These are phyloP conservation scores for Babesia divergens DNA, from an alignment of 169 alveolate genomes.

Conservation along the genomic window DNA sequence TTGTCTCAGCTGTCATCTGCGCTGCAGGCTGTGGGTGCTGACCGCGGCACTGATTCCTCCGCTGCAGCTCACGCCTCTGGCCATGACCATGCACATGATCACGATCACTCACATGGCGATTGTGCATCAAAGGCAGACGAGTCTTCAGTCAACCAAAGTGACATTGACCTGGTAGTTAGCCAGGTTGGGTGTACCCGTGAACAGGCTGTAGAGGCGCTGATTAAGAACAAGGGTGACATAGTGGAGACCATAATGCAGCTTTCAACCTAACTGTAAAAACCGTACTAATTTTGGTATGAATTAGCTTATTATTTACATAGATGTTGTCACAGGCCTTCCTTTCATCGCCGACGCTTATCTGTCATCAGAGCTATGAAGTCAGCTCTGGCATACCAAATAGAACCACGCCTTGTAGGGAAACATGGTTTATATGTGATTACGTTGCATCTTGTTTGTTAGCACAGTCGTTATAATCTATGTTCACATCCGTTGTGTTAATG, in stretches of 20 bases:
- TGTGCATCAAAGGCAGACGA: constrained; percentile 7
- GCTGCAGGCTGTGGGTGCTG: constrained; percentile 24
- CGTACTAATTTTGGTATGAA: background rate
- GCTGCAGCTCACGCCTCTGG: background rate
- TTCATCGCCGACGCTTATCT: too few relatives aligned
- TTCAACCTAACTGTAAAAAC: constrained; percentile 1
- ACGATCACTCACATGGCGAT: background rate
- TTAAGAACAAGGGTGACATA: constrained; percentile 83
- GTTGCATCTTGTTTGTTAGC: too few relatives aligned
- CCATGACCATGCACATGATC: background rate
- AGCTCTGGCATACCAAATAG: too few relatives aligned
- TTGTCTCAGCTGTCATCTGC: constrained; percentile 59
- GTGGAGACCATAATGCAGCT: constrained; percentile 86
- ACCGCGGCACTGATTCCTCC: constrained; percentile 6
- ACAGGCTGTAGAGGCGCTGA: constrained; percentile 84
- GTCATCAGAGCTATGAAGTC: too few relatives aligned
- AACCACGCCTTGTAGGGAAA: too few relatives aligned
- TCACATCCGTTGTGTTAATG: too few relatives aligned
- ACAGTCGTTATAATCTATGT: too few relatives aligned
- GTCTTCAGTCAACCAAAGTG: constrained; percentile 27
- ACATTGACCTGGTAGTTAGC: constrained; percentile 86
- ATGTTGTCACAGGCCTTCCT: too few relatives aligned
- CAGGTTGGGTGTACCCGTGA: constrained; percentile 86
- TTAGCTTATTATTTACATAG: too few relatives aligned
- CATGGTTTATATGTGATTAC: too few relatives aligned